These are phyloP conservation scores for Salicornia ramosissima DNA, from an alignment of 148 eudicot species.

Conservation along the genomic window DNA sequence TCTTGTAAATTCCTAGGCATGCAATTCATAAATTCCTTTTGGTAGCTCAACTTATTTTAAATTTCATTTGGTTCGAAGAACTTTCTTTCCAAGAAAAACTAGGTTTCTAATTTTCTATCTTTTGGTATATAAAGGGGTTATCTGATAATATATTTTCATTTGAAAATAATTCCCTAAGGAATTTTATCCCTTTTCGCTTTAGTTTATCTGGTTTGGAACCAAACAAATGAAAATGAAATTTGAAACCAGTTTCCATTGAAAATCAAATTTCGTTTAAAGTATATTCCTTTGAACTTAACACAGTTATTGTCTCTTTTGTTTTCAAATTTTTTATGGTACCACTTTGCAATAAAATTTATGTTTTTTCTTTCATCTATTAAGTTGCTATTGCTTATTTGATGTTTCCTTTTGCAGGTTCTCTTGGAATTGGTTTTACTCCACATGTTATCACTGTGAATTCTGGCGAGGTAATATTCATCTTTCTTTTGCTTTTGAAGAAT, in stretches of 20 bases:
- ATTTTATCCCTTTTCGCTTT: too few species aligned
- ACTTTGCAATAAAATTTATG: not conserved
- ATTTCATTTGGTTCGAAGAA: not conserved
- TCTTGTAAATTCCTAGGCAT: not conserved
- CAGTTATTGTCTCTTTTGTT: not conserved
- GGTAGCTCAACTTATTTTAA: not conserved
- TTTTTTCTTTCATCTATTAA: not conserved
- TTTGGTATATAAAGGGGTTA: not conserved
- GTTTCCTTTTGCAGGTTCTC: conserved; percentile 43
- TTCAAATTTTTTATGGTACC: not conserved
- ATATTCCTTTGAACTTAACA: not conserved
- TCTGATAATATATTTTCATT: too few species aligned
- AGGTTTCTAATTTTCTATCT: not conserved
- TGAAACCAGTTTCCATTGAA: not conserved
- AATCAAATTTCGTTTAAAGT: not conserved
- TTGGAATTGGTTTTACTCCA: conserved; percentile 66
- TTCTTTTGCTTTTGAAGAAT: not conserved
- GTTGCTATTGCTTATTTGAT: conserved; percentile 15
- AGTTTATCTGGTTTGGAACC: too few species aligned
- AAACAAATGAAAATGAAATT: too few species aligned
- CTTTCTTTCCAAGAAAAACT: not conserved
- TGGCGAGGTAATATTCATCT: conserved; percentile 51
- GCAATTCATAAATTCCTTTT: not conserved
- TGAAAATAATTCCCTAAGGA: too few species aligned
- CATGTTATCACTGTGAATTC: conserved; percentile 68